A percentile compares a stretch with the other conserved stretches of the same genome.
Conservation (phyloP, 805 yeast genomes). For the Diddensiella caesifluorescens region DNA sequence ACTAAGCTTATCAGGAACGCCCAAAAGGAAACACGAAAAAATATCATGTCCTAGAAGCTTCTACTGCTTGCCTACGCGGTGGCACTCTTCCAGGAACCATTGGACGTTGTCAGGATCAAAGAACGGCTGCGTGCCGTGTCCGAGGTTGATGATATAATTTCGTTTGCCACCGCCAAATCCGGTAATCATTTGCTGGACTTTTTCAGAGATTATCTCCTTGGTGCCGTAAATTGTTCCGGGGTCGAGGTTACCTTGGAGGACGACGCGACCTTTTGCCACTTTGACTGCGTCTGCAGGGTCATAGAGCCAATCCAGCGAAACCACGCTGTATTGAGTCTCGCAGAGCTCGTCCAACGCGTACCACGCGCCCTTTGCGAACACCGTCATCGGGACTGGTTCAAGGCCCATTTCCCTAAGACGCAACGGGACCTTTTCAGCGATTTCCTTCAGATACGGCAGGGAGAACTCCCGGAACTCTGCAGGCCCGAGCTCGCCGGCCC, state of each 20-base stretch:
- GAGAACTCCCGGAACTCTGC: constrained; percentile 82
- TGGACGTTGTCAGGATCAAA: constrained; percentile 89
- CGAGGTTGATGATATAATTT: constrained; percentile 88
- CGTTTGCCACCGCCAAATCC: constrained; percentile 95
- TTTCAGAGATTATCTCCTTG: constrained; percentile 67
- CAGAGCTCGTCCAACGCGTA: constrained; percentile 85
- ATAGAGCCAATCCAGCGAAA: constrained; percentile 91
- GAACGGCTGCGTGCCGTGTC: constrained; percentile 98
- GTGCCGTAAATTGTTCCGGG: constrained; percentile 95
- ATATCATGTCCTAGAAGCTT: background rate
- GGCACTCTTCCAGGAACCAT: constrained; percentile 82
- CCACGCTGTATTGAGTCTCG: constrained; percentile 72
- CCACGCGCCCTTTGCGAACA: constrained; percentile 97
- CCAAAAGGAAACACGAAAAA: background rate
- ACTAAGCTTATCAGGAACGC: background rate
- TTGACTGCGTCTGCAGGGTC: constrained; percentile 80
- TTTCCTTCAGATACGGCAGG: constrained; percentile 79
- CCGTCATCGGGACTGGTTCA: constrained; percentile 79
- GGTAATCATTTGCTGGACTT: constrained; percentile 80
- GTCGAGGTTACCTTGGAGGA: constrained; percentile 91
- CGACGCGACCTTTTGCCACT: constrained; percentile 66
- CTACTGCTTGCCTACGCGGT: constrained; percentile 53
- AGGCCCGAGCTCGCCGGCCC: constrained; percentile 97
- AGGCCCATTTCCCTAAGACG: constrained; percentile 70
- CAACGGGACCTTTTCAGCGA: constrained; percentile 59